Evolutionary conservation across 1,284 basidiomycete species (phyloP), one percentile per base, ranked within the genome.

Genomic region (Ganoderma lucidum): DNA sequence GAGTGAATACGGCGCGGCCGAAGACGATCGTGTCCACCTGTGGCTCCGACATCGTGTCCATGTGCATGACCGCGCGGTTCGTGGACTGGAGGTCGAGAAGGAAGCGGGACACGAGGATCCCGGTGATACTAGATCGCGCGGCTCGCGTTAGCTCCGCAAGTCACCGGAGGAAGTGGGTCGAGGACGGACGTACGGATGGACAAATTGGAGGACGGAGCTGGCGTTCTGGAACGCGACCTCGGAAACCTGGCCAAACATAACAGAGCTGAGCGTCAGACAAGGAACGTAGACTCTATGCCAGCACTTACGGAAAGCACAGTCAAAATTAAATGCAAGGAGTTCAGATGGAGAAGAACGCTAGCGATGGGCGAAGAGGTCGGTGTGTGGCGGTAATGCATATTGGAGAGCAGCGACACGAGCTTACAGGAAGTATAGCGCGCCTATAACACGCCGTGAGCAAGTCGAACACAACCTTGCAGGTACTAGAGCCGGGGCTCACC

Each of bases 91-190:
- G 62, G 44, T 67, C 61, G 61, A 63, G 30, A 35, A 67, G 66
- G 62, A 67, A 67, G 35, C 55, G 66, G 19, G 66, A 63, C 23
- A 67, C 62, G 42, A 67, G 66, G 19, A 67, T 59, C 28, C 53
- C 66, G 35, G 62, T 67, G 35, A 67, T 59, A 5, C 66, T 67
- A n/a, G 10, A 19, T 9, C 53, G 8, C 53, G 15, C 15, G 15
- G 3, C 10, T 10, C 32, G 19, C 1, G 53, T 56, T 6, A 17
- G 15, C 1, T 14, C 3, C n/a, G 6, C 41, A 3, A 37, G 28
- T 12, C 19, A 6, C 12, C 35, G 45, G 23, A 17, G 19, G 60
- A 2, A 53, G 35, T 35, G 8, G 35, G 35, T 8, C 35, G 35
- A 35, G 23, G 19, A 9, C 2, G 10, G 41, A 63, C 66, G 35